These are phyloP conservation scores for Aspergillus thermomutatus DNA, from an alignment of 2,329 filamentous ascomycete genomes.

Conservation along the genomic window DNA sequence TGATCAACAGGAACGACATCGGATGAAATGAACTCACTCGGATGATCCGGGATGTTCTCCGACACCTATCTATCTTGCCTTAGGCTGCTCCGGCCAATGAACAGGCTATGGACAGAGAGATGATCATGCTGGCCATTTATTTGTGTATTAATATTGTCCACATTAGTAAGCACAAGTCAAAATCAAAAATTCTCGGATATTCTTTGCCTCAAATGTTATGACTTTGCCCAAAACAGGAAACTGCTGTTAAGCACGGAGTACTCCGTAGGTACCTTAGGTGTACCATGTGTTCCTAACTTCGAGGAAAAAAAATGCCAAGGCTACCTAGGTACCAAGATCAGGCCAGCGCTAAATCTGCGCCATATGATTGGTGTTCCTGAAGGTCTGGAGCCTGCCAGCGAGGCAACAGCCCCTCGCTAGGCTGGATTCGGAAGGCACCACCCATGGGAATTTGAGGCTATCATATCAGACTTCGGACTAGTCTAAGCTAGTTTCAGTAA, in stretches of 20 bases:
- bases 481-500: background rate
- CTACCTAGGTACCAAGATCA: background rate
- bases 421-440: background rate
- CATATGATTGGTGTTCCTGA: conserved; percentile 19
- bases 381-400: background rate
- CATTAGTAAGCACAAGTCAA: background rate
- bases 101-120: too few species aligned
- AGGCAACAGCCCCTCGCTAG: conserved; percentile 5
- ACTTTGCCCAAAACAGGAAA: background rate
- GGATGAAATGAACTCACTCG: background rate
- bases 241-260: background rate
- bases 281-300: too few species aligned
- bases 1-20: background rate
- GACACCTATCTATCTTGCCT: too few species aligned
- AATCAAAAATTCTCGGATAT: background rate
- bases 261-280: conserved; percentile 1
- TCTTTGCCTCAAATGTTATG: background rate
- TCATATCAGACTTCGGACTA: background rate
- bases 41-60: background rate
- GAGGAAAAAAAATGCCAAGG: background rate
- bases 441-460: background rate
- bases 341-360: background rate
- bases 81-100: too few species aligned
- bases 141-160: too few species aligned
- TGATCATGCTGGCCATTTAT: too few species aligned